Evolutionary conservation across 2,329 filamentous ascomycete genomes (phyloP), one percentile per base, ranked within the genome.

Genomic region (Scedosporium dehoogii): DNA sequence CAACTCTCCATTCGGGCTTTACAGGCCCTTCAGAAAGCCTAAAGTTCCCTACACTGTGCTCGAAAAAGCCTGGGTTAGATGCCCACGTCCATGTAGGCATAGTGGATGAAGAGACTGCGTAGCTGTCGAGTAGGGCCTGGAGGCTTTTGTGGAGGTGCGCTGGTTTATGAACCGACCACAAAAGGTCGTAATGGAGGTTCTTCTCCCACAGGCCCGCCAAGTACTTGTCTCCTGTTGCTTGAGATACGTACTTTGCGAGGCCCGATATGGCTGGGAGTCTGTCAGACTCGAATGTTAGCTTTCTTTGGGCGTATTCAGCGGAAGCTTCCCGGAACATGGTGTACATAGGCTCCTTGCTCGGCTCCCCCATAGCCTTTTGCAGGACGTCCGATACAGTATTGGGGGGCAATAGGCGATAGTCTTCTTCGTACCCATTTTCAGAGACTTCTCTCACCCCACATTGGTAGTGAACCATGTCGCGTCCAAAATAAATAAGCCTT

Each of bases 181-280:
- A 33, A 6, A 67, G 41, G 58, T 65, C 65, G 16, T 55, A 27
- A 2, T 64, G 56, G 5, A 65, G 12, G 18, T 33, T 59, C 5
- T 59, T 62, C 42, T 44, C 29, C 64, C 63, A 66, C 16, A 66
- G 29, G n/a, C 66, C 64, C 25, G 65, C 66, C 4, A 63, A 25
- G 25, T 66, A 66, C 16, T 58, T 41, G 3, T 38, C 59, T 4
- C 53, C 16, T 21, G n/a, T 33, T 14, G 23, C 53, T n/a, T 5
- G n/a, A 25, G 62, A 62, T 2, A 66, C 63, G 3, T 33, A 56
- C 33, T 64, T 64, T 3, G 64, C 66, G 2, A 66, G 59, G 9
- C 65, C 66, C 9, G 66, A 64, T 29, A 66, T 59, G 5, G 65
- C 66, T 14, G 65, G 66, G 21, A 66, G 64, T 9, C 64, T 56